Base-by-base conservation (phyloP, 2,329 filamentous ascomycete species). In the Aspergillus cejpii region DNA sequence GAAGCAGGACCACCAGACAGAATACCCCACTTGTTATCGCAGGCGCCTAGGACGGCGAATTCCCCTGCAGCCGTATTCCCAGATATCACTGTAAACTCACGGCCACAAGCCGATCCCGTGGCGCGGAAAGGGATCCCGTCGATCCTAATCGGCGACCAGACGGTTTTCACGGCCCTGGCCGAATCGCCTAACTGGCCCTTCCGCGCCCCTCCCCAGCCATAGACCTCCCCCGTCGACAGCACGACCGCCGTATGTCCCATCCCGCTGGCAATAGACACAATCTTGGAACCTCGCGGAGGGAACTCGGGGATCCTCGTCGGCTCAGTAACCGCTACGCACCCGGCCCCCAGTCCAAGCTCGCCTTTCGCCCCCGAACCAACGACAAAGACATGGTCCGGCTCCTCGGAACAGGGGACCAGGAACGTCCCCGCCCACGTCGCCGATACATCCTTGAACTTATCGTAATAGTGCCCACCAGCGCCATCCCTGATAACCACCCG, bases 201-300 rank as follows among this genome's bases (percentile, higher is more conserved):
- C 19, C 88, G 78, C 11, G 85, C 84, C 56, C 81, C 87, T 0
- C 92, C 92, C 91, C 91, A 97, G 2, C 88, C 90, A 62, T 85
- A 94, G 1, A 83, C 82, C 12, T 85, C 76, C 0, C 90, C 91
- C 60, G 85, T 84, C 34, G 77, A 77, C 3, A 94, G 67, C 0
- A 96, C 77, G 1, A 73, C 80, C 12, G 94, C 78, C 0, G 81
- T 80, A 61, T 98, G 92, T 17, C 80, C 81, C 73, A 94, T 85
- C 24, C 85, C 81, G 8, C 86, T 84, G 1, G 83, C 73, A 20
- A 96, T 61, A 46, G 84, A 77, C 1, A 78, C 66, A 3, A 94
- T 64, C n/a, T 72, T 66, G 0, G 75, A 75, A 0, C 69, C 78
- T 0, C 53, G 6, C 0, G 84, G 84, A 1, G 84, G 85, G 51